phyloP scores from a whole-genome alignment of 2,329 filamentous ascomycete genomes.

The Gremmenia infestans region DNA sequence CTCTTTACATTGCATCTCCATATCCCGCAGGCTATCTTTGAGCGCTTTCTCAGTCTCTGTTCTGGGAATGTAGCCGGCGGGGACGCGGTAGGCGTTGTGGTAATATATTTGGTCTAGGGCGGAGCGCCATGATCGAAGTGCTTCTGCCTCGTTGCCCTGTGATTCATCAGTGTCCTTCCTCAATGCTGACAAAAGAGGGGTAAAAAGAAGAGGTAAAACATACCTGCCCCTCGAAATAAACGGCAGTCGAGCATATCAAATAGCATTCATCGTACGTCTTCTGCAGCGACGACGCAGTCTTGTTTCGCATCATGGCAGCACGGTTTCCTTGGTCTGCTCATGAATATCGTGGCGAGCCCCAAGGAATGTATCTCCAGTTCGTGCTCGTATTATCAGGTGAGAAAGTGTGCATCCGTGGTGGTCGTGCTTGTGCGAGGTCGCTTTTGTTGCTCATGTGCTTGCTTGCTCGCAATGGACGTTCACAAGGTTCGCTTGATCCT shows the following conservation, averaged over 20 bases:
- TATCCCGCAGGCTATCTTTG: constrained; percentile 71
- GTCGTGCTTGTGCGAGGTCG: background rate
- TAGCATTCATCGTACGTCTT: constrained; percentile 98
- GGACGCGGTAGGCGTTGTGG: constrained; percentile 71
- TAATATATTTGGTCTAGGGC: constrained; percentile 87
- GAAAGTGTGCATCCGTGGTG: background rate
- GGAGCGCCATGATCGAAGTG: constrained; percentile 81
- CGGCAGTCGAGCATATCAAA: constrained; percentile 87
- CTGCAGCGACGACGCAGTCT: constrained; percentile 71
- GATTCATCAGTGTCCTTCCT: constrained; percentile 7
- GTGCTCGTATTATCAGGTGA: background rate
- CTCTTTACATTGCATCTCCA: constrained; percentile 91
- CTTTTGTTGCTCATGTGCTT: background rate
- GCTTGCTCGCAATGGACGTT: background rate
- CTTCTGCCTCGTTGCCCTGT: constrained; percentile 87
- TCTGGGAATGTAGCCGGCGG: constrained; percentile 63
- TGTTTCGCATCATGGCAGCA: constrained; percentile 44
- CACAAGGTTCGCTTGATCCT: background rate
- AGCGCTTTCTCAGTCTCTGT: constrained; percentile 81
- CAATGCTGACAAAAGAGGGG: background rate
- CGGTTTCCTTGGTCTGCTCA: background rate
- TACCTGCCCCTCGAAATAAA: constrained; percentile 94
- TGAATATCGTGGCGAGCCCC: background rate
- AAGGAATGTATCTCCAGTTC: background rate
- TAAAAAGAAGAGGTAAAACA: constrained; percentile 12